Evolutionary conservation across 352 stramenopile species (phyloP).

Genomic region (Phytophthora melonis): DNA sequence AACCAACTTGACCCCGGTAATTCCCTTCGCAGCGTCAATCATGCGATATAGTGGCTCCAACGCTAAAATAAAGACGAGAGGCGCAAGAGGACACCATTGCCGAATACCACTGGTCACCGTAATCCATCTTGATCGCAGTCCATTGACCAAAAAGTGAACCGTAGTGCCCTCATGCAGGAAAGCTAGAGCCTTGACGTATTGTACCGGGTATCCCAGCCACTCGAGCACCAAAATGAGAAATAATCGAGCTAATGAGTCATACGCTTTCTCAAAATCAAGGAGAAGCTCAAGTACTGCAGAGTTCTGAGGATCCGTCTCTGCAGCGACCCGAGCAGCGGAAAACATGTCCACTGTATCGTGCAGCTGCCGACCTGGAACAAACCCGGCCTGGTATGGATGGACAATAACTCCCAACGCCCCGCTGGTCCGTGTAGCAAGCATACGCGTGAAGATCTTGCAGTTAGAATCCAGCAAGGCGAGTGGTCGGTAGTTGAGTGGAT

Average conservation of each 20-base stretch:
- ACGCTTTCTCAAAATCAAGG: not conserved
- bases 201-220: not conserved
- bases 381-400: conserved; percentile 3
- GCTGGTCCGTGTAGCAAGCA: conserved; percentile 1
- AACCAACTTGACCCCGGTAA: not conserved
- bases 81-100: not conserved
- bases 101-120: not conserved
- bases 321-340: not conserved
- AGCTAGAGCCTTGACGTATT: not conserved
- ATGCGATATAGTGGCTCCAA: not conserved
- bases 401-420: not conserved
- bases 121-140: not conserved
- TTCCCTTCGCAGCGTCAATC: not conserved
- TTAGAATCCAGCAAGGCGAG: conserved; percentile 15
- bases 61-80: not conserved
- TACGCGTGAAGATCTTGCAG: conserved; percentile 24
- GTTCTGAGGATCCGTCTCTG: not conserved
- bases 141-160: not conserved
- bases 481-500: conserved; percentile 12
- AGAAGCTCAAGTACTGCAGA: not conserved
- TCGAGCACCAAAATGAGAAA: not conserved
- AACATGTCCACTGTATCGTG: not conserved
- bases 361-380: not conserved
- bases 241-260: not conserved
- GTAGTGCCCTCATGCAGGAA: not conserved